Evolutionary conservation across 495 filamentous ascomycete species (phyloP).

Genomic region (Penicillium angulare): DNA sequence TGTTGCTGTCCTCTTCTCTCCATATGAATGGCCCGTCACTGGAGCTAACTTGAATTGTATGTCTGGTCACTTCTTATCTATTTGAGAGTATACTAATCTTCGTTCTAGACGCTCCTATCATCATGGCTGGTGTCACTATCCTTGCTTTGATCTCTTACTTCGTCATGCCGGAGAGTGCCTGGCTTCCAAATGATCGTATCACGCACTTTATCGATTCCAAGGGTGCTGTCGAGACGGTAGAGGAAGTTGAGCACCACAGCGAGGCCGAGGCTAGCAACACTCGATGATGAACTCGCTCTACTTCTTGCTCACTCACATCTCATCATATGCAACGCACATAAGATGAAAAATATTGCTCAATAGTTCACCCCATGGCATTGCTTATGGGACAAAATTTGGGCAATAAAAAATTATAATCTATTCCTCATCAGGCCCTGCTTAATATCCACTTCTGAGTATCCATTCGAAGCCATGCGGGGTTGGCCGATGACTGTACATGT

Average conservation of each 20-base stretch:
- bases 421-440: no score
- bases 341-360: no score
- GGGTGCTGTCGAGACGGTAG: conserved; percentile 31
- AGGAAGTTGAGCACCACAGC: conserved; percentile 17
- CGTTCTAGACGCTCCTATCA: conserved; percentile 45
- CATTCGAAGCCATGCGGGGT: no score
- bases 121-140: conserved; percentile 50
- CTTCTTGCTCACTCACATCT: no score
- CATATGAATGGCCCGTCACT: conserved; percentile 44
- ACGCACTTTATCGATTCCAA: conserved; percentile 47
- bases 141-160: conserved; percentile 47
- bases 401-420: no score
- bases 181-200: conserved; percentile 44
- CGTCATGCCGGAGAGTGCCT: conserved; percentile 47
- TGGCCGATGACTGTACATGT: no score
- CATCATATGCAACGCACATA: no score
- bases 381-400: no score
- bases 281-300: background rate
- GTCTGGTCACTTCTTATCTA: conserved; percentile 4
- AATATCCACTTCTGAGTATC: no score
- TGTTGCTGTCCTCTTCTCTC: conserved; percentile 48
- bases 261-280: conserved; percentile 5
- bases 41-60: conserved; percentile 47
- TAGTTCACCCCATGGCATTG: no score
- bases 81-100: background rate